Conservation (phyloP, 2,329 filamentous ascomycete genomes). For the Cladosporium sp. region DNA sequence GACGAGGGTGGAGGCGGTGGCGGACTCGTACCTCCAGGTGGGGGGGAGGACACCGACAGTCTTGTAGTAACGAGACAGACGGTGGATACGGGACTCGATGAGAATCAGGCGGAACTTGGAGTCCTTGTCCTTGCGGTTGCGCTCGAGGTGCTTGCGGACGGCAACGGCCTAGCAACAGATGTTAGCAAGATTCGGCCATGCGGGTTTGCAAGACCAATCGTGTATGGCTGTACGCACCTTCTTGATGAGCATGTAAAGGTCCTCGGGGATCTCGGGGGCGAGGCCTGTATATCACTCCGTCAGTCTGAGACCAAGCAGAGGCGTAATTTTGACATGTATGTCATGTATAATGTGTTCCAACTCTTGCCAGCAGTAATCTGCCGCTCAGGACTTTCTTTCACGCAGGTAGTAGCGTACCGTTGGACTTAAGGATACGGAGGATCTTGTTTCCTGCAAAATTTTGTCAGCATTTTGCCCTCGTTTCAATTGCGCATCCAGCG, state of each 20-base stretch:
- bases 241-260: constrained; percentile 99
- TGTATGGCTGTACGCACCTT: constrained; percentile 65
- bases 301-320: constrained; percentile 47
- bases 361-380: constrained; percentile 33
- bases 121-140: constrained; percentile 99
- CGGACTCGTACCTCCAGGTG: constrained; percentile 98
- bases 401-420: constrained; percentile 70
- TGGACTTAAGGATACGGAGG: constrained; percentile 96
- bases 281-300: constrained; percentile 71
- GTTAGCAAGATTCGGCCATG: constrained; percentile 13
- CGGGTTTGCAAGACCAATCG: constrained; percentile 17
- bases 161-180: constrained; percentile 70
- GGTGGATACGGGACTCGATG: constrained; percentile 99
- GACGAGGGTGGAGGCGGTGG: constrained; percentile 92
- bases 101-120: constrained; percentile 99
- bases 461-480: constrained; percentile 16
- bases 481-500: constrained; percentile 6
- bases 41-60: constrained; percentile 79
- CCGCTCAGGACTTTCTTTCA: constrained; percentile 36
- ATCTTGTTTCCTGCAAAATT: constrained; percentile 86
- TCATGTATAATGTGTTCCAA: constrained; percentile 25
- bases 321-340: constrained; percentile 35
- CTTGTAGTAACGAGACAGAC: constrained; percentile 99
- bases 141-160: constrained; percentile 99
- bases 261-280: constrained; percentile 97